Percentiles rank a stretch among this genome's conserved stretches.
These are phyloP conservation scores for Hymenoscyphus fructigenus DNA, from an alignment of 2,329 filamentous ascomycete genomes.

Conservation along the genomic window DNA sequence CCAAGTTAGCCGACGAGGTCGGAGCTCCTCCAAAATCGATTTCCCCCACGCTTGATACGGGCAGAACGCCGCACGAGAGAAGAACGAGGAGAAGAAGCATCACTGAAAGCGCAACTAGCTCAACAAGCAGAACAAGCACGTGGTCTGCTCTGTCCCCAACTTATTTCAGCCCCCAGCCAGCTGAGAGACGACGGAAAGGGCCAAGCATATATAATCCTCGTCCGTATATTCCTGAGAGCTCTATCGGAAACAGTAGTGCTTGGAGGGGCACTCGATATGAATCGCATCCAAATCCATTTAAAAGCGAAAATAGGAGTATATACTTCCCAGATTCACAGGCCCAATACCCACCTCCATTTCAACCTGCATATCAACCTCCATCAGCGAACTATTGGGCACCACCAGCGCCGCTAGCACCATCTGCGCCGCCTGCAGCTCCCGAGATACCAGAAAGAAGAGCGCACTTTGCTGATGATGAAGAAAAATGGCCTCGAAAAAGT, in stretches of 20 bases:
- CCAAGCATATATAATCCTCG: neutral
- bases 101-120: neutral
- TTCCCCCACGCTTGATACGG: neutral
- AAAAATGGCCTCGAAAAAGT: neutral
- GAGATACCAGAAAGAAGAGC: neutral
- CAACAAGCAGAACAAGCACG: neutral
- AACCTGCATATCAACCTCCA: neutral
- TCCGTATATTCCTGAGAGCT: neutral
- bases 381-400: neutral
- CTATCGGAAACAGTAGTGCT: neutral
- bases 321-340: neutral
- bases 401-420: neutral
- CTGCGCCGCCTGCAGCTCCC: neutral
- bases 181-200: neutral
- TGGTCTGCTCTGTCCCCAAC: neutral
- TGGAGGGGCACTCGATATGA: neutral
- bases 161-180: neutral
- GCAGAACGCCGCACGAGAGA: neutral
- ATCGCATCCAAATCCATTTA: neutral
- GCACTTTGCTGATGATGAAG: neutral
- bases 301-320: neutral
- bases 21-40: neutral
- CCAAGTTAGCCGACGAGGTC: neutral
- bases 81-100: neutral
- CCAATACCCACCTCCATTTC: neutral